phyloP scores from a whole-genome alignment of 140 eudicot species.

The Flaveria floridana region DNA sequence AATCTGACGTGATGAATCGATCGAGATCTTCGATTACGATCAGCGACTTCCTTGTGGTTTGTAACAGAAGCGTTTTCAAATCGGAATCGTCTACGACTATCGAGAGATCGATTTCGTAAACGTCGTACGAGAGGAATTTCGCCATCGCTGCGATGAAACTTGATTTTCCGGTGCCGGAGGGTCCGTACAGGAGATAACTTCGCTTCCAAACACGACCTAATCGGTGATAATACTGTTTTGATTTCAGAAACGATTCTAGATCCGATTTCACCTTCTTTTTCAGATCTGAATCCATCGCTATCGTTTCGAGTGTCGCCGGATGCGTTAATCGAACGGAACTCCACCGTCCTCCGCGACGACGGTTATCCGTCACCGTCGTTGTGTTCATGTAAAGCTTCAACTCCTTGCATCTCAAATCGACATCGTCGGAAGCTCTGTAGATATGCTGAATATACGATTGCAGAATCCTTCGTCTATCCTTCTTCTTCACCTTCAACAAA shows the following conservation, averaged over 20 bases:
- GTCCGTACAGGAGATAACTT: conserved; percentile 72
- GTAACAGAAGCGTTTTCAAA: conserved; percentile 57
- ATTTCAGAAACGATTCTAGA: conserved; percentile 56
- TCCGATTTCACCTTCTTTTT: conserved; percentile 53
- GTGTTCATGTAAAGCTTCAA: conserved; percentile 43
- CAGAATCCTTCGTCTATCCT: conserved; percentile 53
- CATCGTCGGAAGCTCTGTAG: conserved; percentile 51
- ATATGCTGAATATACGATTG: conserved; percentile 65
- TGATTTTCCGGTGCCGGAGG: conserved; percentile 88
- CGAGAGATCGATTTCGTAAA: conserved; percentile 60
- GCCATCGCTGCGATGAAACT: conserved; percentile 80
- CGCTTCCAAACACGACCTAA: conserved; percentile 87
- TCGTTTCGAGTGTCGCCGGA: conserved; percentile 61
- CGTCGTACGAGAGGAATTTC: conserved; percentile 53
- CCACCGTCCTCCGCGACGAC: conserved; percentile 39
- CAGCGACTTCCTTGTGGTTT: conserved; percentile 44
- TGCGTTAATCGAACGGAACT: conserved; percentile 52
- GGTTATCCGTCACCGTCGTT: background rate
- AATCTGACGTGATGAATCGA: conserved; percentile 36
- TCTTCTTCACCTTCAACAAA: conserved; percentile 41
- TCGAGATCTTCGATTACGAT: conserved; percentile 70
- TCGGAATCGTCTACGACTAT: conserved; percentile 52
- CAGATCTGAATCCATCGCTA: conserved; percentile 71
- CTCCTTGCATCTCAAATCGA: conserved; percentile 45
- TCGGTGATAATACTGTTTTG: conserved; percentile 69